Evolutionary conservation across 2,329 filamentous ascomycete genomes (phyloP).

Genomic region (Aplosporella prunicola): DNA sequence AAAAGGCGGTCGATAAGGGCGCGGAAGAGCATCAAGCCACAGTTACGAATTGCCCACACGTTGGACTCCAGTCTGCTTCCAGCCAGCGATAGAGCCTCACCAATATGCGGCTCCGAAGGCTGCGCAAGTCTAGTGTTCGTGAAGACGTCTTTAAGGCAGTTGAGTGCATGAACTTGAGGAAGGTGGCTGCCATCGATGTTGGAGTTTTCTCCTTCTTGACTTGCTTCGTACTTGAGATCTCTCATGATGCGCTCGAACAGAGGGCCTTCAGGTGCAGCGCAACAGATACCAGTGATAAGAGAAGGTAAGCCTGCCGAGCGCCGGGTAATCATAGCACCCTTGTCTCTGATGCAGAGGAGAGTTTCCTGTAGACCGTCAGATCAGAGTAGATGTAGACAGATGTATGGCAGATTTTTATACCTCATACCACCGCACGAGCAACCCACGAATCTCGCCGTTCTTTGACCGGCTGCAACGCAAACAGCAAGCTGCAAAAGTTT

Average conservation of each 20-base stretch:
- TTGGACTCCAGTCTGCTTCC: conserved; percentile 69
- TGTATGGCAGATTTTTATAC: conserved; percentile 13
- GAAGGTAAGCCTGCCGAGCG: conserved; percentile 87
- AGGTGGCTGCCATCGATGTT: conserved; percentile 51
- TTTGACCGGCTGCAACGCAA: conserved; percentile 48
- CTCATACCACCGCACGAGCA: conserved; percentile 62
- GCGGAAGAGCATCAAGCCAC: conserved; percentile 78
- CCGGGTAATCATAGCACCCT: conserved; percentile 71
- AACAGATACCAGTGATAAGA: conserved; percentile 71
- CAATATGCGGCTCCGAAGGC: conserved; percentile 63
- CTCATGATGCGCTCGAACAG: conserved; percentile 57
- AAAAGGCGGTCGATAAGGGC: conserved; percentile 66
- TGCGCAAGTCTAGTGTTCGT: conserved; percentile 69
- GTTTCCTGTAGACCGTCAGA: conserved; percentile 45
- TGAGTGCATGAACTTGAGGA: conserved; percentile 89
- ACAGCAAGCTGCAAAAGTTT: conserved; percentile 79
- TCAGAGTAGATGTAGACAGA: not conserved
- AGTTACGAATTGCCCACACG: conserved; percentile 94
- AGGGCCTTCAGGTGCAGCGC: conserved; percentile 46
- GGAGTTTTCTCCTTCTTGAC: conserved; percentile 43
- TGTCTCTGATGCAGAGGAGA: conserved; percentile 59
- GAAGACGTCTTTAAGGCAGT: conserved; percentile 87
- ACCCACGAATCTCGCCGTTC: conserved; percentile 31
- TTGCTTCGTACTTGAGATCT: conserved; percentile 52
- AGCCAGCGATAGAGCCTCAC: conserved; percentile 67